A percentile compares a stretch with the other conserved stretches of the same genome.
Conservation (phyloP, 495 filamentous ascomycete genomes). For the Aspergillus mulundensis region DNA sequence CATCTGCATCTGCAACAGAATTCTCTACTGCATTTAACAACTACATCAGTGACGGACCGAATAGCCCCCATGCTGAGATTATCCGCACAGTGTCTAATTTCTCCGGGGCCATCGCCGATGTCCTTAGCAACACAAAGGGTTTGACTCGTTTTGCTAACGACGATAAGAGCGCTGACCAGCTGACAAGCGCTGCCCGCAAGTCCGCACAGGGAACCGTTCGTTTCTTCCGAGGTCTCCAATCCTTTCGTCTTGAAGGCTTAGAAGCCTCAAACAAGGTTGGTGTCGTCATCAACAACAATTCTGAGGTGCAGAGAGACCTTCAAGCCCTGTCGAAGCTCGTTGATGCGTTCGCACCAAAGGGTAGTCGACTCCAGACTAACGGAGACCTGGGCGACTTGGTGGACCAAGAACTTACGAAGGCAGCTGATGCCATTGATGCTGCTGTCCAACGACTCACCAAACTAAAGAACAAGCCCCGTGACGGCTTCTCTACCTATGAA, state of each 20-base stretch:
- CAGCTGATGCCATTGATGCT: slow-evolving; percentile 92
- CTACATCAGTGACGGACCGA: slow-evolving; percentile 94
- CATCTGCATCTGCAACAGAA: slow-evolving; percentile 87
- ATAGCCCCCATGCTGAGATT: slow-evolving; percentile 83
- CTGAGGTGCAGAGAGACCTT: slow-evolving; percentile 87
- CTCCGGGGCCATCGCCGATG: slow-evolving; percentile 85
- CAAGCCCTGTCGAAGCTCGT: slow-evolving; percentile 89
- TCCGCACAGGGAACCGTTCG: slow-evolving; percentile 86
- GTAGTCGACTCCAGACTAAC: slow-evolving; percentile 69
- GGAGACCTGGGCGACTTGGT: slow-evolving; percentile 93
- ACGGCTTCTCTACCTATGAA: slow-evolving; percentile 95
- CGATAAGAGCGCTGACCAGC: slow-evolving; percentile 84
- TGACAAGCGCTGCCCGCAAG: slow-evolving; percentile 74
- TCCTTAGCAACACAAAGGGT: slow-evolving; percentile 94
- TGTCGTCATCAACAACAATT: slow-evolving; percentile 92
- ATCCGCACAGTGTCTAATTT: slow-evolving; percentile 92
- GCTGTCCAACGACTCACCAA: slow-evolving; percentile 84
- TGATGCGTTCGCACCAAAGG: slow-evolving; percentile 83
- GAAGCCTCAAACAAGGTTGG: slow-evolving; percentile 87
- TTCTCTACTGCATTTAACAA: slow-evolving; percentile 98
- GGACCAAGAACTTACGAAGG: slow-evolving; percentile 84
- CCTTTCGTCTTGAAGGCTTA: slow-evolving; percentile 86
- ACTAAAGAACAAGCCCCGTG: slow-evolving; percentile 88
- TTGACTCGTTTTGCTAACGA: slow-evolving; percentile 90
- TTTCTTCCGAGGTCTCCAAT: slow-evolving; percentile 92